A percentile compares a stretch with the other conserved stretches of the same genome.
These are phyloP conservation scores for Oryza rufipogon DNA, from an alignment of 176 grass and related monocot genomes.

Conservation along the genomic window DNA sequence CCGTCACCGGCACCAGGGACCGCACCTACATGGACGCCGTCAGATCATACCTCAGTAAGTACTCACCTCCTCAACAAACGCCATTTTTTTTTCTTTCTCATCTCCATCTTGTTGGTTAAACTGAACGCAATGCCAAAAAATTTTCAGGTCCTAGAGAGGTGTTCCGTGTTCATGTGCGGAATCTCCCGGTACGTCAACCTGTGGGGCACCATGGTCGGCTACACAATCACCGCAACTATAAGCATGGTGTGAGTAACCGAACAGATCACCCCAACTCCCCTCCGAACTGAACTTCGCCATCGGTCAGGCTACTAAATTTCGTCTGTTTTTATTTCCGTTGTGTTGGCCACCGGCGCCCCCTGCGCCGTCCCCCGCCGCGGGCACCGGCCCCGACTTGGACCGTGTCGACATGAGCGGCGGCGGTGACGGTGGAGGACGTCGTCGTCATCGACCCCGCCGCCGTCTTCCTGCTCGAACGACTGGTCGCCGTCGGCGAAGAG, in stretches of 20 bases:
- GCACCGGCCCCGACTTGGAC: too few species aligned
- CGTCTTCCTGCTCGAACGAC: too few species aligned
- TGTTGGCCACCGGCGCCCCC: too few species aligned
- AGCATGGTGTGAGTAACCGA: conserved; percentile 79
- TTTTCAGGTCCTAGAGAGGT: conserved; percentile 67
- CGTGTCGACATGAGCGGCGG: too few species aligned
- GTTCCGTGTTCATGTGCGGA: conserved; percentile 62
- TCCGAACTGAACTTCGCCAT: background rate
- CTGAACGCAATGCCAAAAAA: conserved; percentile 4
- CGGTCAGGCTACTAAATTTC: conserved; percentile 9
- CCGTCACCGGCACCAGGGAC: conserved; percentile 72
- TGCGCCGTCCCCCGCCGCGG: too few species aligned
- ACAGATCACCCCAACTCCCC: background rate
- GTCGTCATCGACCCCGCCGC: too few species aligned
- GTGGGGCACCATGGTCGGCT: conserved; percentile 91
- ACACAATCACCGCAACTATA: conserved; percentile 81
- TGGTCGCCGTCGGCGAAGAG: too few species aligned
- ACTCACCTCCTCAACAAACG: background rate
- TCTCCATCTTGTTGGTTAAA: background rate
- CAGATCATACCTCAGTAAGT: conserved; percentile 89
- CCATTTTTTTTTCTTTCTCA: background rate
- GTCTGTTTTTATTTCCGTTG: background rate
- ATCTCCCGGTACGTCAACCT: conserved; percentile 75
- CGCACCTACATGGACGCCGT: conserved; percentile 80
- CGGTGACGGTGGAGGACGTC: too few species aligned